Percentiles rank a stretch among this genome's conserved stretches.
Evolutionary conservation across 306 rosid species (phyloP).

Genomic region (Rosa multiflora): DNA sequence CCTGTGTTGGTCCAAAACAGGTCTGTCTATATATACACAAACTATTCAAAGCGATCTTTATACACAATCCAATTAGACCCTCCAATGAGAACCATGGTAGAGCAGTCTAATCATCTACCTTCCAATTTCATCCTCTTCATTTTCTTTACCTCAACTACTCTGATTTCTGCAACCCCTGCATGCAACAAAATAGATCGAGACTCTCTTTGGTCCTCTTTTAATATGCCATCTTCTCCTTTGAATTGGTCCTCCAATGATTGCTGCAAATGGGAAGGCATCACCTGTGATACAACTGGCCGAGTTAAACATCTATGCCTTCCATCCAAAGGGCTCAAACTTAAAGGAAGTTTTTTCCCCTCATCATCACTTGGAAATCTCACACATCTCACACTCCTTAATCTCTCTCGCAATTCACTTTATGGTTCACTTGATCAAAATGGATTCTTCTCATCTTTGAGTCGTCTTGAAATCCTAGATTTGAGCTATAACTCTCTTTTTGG

Average conservation of each 20-base stretch:
- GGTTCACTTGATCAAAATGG: neutral
- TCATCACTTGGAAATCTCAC: neutral
- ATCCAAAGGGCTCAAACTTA: neutral
- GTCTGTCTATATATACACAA: no score
- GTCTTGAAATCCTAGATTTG: no score
- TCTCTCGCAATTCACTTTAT: neutral
- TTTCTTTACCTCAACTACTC: neutral
- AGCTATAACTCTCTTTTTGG: no score
- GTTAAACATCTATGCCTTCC: neutral
- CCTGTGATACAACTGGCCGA: neutral
- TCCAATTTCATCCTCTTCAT: neutral
- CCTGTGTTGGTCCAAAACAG: no score
- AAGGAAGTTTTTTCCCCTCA: neutral
- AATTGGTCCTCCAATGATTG: neutral
- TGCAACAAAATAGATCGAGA: neutral
- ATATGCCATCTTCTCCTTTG: neutral
- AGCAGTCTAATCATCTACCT: neutral
- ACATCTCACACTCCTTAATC: neutral
- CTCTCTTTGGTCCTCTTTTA: neutral
- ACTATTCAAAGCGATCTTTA: neutral
- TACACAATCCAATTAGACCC: neutral
- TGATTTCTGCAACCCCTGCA: neutral
- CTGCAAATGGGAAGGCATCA: neutral
- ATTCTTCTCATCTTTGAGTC: neutral
- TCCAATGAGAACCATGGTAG: neutral